phyloP scores from a whole-genome alignment of 768 basidiomycete genomes.

The Trametes maxima region DNA sequence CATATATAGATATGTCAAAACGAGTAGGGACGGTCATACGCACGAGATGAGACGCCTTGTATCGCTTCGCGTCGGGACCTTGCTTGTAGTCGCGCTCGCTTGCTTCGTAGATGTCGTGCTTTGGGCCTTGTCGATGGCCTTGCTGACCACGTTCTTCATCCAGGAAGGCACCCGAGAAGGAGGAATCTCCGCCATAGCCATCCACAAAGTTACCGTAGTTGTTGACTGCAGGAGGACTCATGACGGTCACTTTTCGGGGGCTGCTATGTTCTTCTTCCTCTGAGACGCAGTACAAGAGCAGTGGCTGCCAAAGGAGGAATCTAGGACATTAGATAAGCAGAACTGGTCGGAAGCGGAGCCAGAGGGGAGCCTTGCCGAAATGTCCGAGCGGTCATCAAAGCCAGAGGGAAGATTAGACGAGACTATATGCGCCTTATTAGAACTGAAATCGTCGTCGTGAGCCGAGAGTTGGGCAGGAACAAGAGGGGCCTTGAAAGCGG shows the following conservation, averaged over 20 bases:
- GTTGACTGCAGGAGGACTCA: neutral
- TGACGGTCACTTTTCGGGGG: neutral
- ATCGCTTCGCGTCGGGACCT: too few species aligned
- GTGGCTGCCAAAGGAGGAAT: neutral
- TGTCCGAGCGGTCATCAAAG: neutral
- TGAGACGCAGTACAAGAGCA: slow-evolving; percentile 19
- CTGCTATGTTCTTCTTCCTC: slow-evolving; percentile 14
- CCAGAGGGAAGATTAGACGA: neutral
- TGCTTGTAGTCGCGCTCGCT: too few species aligned
- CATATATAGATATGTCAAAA: neutral
- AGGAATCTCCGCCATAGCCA: neutral
- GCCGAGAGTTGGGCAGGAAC: slow-evolving; percentile 10
- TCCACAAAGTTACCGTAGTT: neutral
- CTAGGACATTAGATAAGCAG: slow-evolving; percentile 3
- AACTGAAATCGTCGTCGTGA: slow-evolving; percentile 21
- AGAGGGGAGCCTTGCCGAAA: neutral
- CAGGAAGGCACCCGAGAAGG: too few species aligned
- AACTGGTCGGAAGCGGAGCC: neutral
- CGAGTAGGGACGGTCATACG: too few species aligned
- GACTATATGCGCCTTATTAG: slow-evolving; percentile 32
- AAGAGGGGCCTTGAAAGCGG: slow-evolving; percentile 17
- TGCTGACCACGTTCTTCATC: too few species aligned
- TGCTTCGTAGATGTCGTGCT: too few species aligned
- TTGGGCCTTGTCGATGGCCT: too few species aligned
- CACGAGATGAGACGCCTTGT: too few species aligned